Evolutionary conservation across 2,329 filamentous ascomycete genomes (phyloP), one percentile per base, ranked within the genome.

Genomic region (Trichoderma sp.): DNA sequence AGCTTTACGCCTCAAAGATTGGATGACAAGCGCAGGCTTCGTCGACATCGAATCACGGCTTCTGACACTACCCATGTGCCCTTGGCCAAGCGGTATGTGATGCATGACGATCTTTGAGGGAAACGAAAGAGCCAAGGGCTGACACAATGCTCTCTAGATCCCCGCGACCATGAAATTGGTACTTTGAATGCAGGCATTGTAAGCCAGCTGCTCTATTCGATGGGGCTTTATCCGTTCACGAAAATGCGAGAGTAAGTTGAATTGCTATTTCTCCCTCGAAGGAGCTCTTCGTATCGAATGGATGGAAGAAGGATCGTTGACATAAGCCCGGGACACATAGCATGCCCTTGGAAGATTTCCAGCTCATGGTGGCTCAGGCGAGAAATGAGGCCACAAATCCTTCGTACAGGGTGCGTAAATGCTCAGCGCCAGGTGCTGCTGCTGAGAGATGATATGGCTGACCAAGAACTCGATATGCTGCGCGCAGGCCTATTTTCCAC

Each of bases 61-160:
- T 80, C 84, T 93, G 70, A 88, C 84, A 62, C 78, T 93, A 62
- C 91, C 90, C 19, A 87, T 92, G 78, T 92, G 89, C 76, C 87
- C 82, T 35, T 94, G 91, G 91, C 84, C 89, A 24, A 87, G 77
- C 72, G 86, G 91, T 93, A 81, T n/a, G 70, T 27, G 47, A 10
- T 33, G 19, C 19, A 49, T n/a, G 8, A 33, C 14, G 27, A 27
- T n/a, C 2, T 16, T 13, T 5, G 29, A 29, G 16, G 6, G 1
- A 21, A 24, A 19, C 16, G 19, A 37, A 29, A 16, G 2, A 29
- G 40, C n/a, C 21, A 3, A 8, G 7, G 4, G n/a, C 27, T 56
- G 40, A 67, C 63, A 11, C 11, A 4, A 4, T 19, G 10, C 24
- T 40, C 11, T 62, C 33, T 69, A 89, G 87, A 84, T 70, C 75